Evolutionary conservation across 345 rosid species (phyloP), one percentile per base, ranked within the genome.

Genomic region (Camelina sativa): DNA sequence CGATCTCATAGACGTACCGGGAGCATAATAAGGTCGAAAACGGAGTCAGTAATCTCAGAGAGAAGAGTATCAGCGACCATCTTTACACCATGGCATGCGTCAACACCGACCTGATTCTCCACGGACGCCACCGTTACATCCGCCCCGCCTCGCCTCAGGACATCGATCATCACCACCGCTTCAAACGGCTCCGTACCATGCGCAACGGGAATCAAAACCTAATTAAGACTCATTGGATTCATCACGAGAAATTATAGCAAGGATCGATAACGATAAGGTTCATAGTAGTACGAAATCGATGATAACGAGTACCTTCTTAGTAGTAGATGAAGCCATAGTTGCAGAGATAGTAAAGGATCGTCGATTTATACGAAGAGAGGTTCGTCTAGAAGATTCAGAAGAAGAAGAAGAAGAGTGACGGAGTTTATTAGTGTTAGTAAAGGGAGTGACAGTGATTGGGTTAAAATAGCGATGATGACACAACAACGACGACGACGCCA

Each of bases 181-280:
- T 94, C 97, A 83, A 94, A 85, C 70, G 98, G 97, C 81, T 94
- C 98, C 41, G 90, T 87, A 11, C 97, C 98, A 62, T 91, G 82
- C 4, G 97, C 98, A 68, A 94, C 81, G 50, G 97, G 98, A 62
- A 91, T 89, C 87, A 94, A 83, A 82, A 94, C 98, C 98, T 94
- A 48, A 52, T 28, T 28, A 28, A 47, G 25, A 62, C 50, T 28
- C 12, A 19, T 67, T 54, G 0, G 51, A 38, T 69, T 3, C 6
- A 16, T 62, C 32, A 57, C 17, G 11, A 43, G 57, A 38, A 12
- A 17, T 4, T 17, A 41, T 13, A 7, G 8, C 28, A 74, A 86
- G 60, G 55, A 76, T 84, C 70, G 66, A 28, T 34, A 17, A 17
- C 17, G 17, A 17, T 17, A 17, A 17, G 65, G 5, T 16, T 47